These are phyloP conservation scores for Garcia nutans DNA, from an alignment of 345 rosid species.

Conservation along the genomic window DNA sequence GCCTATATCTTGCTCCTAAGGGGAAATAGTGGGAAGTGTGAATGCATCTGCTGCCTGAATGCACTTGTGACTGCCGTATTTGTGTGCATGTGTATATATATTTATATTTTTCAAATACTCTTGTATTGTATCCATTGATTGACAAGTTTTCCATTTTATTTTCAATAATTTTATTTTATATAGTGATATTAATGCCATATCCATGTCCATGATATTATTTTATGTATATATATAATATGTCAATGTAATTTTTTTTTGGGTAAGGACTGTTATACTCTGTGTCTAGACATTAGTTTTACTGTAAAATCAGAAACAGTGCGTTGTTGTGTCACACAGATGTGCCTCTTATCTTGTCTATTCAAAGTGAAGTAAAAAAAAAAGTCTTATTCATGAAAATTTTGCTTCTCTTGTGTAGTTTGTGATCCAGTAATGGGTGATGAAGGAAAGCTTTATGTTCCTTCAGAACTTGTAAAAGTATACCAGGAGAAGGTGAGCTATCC, in stretches of 20 bases:
- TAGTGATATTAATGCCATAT: background rate
- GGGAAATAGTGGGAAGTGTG: background rate
- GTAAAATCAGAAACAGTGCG: background rate
- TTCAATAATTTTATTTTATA: background rate
- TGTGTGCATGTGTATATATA: too few species aligned
- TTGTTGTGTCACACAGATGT: background rate
- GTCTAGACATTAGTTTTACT: background rate
- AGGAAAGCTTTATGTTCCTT: conserved; percentile 95
- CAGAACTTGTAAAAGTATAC: conserved; percentile 76
- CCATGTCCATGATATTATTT: background rate
- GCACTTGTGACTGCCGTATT: background rate
- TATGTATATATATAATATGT: background rate
- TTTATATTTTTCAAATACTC: too few species aligned
- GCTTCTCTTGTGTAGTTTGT: conserved; percentile 59
- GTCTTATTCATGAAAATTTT: conserved; percentile 23
- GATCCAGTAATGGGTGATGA: conserved; percentile 99
- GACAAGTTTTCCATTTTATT: background rate
- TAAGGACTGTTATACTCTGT: background rate
- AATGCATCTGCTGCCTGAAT: background rate
- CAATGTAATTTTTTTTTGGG: background rate
- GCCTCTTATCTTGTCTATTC: background rate
- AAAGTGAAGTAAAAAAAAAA: background rate
- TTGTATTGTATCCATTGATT: background rate
- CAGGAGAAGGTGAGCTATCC: conserved; percentile 69
- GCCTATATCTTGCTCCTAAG: background rate